phyloP scores from a whole-genome alignment of 768 basidiomycete genomes.

The Tubosaeta sp. region DNA sequence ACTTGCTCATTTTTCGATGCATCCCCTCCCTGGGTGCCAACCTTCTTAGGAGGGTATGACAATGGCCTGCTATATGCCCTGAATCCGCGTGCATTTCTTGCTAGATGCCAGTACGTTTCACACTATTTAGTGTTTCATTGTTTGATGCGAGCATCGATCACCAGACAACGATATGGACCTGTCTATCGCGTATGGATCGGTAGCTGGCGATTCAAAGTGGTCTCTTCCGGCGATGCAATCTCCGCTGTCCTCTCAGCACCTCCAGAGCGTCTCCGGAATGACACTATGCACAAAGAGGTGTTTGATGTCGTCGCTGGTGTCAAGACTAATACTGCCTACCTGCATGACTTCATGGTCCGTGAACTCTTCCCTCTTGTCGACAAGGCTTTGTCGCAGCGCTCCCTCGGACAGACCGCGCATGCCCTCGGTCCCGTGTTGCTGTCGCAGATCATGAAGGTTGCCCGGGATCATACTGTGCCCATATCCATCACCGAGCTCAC shows the following conservation, averaged over 20 bases:
- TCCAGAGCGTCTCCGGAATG: slow-evolving; percentile 7
- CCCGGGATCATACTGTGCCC: background rate
- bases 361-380: slow-evolving; percentile 22
- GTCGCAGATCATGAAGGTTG: slow-evolving; percentile 8
- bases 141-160: background rate
- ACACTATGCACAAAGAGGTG: slow-evolving; percentile 8
- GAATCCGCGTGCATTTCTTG: slow-evolving; percentile 14
- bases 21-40: slow-evolving; percentile 6
- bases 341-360: slow-evolving; percentile 17
- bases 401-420: slow-evolving; percentile 9
- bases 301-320: slow-evolving; percentile 13
- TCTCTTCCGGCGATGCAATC: slow-evolving; percentile 15
- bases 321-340: background rate
- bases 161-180: slow-evolving; percentile 14
- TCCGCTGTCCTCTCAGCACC: slow-evolving; percentile 6
- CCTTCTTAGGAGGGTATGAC: slow-evolving; percentile 13
- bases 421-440: slow-evolving; percentile 11
- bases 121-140: background rate
- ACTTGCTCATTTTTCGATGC: background rate
- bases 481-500: slow-evolving; percentile 17
- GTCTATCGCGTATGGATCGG: slow-evolving; percentile 19
- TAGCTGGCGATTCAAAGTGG: slow-evolving; percentile 9
- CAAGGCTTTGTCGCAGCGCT: slow-evolving; percentile 11
- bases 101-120: slow-evolving; percentile 20
- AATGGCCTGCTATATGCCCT: slow-evolving; percentile 12